Percentiles rank a stretch among this genome's conserved stretches.
Evolutionary conservation across 225 moss, liverwort and hornwort genomes (phyloP).

Genomic region (Sphagnum tenellum): DNA sequence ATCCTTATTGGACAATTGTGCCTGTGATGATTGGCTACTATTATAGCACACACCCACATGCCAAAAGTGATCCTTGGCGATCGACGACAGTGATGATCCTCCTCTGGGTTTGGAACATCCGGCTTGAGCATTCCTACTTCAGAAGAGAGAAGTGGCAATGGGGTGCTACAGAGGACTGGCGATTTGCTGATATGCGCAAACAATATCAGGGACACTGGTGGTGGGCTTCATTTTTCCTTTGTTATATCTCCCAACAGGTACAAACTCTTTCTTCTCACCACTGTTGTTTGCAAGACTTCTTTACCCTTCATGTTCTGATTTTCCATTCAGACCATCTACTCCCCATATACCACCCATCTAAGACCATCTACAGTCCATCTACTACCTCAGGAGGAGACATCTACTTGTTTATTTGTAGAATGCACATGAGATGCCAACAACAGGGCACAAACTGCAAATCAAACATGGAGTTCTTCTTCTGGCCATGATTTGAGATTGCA

Average conservation of each 20-base stretch:
- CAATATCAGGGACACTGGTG: constrained; percentile 57
- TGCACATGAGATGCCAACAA: too few relatives aligned
- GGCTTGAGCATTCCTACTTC: constrained; percentile 74
- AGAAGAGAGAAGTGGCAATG: constrained; percentile 85
- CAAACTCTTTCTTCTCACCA: too few relatives aligned
- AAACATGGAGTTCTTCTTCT: too few relatives aligned
- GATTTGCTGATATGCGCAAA: constrained; percentile 40
- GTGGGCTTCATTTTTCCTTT: constrained; percentile 77
- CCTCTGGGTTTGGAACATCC: constrained; percentile 72
- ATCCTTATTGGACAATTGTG: constrained; percentile 82
- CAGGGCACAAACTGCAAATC: too few relatives aligned
- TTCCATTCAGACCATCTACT: too few relatives aligned
- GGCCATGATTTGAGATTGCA: too few relatives aligned
- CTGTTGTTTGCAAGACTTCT: too few relatives aligned
- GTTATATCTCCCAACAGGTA: constrained; percentile 66
- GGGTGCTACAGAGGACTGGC: constrained; percentile 93
- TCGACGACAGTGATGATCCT: constrained; percentile 46
- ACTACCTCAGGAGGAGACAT: too few relatives aligned
- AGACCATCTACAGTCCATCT: too few relatives aligned
- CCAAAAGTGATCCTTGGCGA: constrained; percentile 39
- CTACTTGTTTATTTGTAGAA: too few relatives aligned
- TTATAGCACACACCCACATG: constrained; percentile 53
- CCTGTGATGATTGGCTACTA: constrained; percentile 69
- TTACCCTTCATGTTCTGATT: too few relatives aligned
- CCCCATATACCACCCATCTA: too few relatives aligned